These are phyloP conservation scores for Terfezia claveryi DNA, from an alignment of 495 filamentous ascomycete genomes.

Conservation along the genomic window DNA sequence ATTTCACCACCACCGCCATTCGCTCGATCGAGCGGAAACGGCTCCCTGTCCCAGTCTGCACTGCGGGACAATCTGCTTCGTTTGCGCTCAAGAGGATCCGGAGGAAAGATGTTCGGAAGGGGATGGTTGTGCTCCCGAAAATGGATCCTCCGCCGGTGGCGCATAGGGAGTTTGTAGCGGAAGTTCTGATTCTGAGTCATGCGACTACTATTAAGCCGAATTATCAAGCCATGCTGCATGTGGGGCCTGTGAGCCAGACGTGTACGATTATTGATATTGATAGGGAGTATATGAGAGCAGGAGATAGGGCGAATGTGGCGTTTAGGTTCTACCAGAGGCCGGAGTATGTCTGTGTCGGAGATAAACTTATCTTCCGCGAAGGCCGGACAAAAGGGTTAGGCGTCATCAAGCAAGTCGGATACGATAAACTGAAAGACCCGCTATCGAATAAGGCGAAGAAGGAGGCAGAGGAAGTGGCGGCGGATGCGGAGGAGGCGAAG, in stretches of 20 bases:
- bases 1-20: conserved; percentile 75
- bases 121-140: conserved; percentile 90
- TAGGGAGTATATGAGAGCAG: conserved; percentile 81
- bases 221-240: conserved; percentile 97
- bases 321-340: conserved; percentile 93
- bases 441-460: neutral
- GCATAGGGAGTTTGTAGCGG: conserved; percentile 78
- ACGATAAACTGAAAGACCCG: conserved; percentile 31
- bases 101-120: conserved; percentile 87
- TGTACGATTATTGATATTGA: conserved; percentile 97
- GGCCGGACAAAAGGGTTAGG: conserved; percentile 88
- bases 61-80: conserved; percentile 77
- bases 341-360: conserved; percentile 73
- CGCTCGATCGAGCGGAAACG: conserved; percentile 90
- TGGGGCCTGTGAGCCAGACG: conserved; percentile 85
- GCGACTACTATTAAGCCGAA: conserved; percentile 97
- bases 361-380: conserved; percentile 81
- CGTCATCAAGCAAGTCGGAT: conserved; percentile 80
- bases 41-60: conserved; percentile 69
- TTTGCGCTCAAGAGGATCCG: conserved; percentile 73
- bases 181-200: conserved; percentile 87
- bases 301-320: conserved; percentile 74
- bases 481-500: neutral
- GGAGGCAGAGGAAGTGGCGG: neutral
- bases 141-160: conserved; percentile 56